These are phyloP conservation scores for Opeltia flavorubescens DNA, from an alignment of 495 filamentous ascomycete species.

Conservation along the genomic window DNA sequence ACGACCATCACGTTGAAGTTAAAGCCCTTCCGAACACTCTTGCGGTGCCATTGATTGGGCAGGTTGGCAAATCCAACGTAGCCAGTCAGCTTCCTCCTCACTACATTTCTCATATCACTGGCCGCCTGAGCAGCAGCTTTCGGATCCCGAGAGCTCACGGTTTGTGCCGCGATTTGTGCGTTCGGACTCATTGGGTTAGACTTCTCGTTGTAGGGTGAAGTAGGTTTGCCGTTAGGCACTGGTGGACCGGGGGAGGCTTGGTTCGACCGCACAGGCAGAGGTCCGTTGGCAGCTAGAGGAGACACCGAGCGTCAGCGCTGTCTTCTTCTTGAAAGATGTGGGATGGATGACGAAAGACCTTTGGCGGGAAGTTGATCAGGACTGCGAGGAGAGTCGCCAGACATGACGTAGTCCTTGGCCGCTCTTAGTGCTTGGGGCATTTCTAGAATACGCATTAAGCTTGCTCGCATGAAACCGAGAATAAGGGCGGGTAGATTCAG, in stretches of 20 bases:
- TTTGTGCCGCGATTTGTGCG: constrained; percentile 41
- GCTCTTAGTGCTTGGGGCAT: not conserved
- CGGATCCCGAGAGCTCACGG: constrained; percentile 68
- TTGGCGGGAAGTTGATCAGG: not conserved
- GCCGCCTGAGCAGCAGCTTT: constrained; percentile 64
- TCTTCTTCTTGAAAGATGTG: not conserved
- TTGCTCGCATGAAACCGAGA: no score
- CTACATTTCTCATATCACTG: constrained; percentile 89
- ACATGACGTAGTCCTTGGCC: constrained; percentile 2
- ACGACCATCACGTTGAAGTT: constrained; percentile 99
- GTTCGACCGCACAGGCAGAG: not conserved
- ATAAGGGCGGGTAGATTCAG: no score
- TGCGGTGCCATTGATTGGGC: constrained; percentile 99
- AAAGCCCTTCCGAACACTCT: constrained; percentile 99
- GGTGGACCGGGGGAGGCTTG: constrained; percentile 18
- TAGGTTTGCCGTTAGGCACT: constrained; percentile 37
- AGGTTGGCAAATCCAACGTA: constrained; percentile 98
- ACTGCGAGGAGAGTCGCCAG: not conserved
- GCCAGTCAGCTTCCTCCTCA: constrained; percentile 92
- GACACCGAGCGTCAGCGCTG: not conserved
- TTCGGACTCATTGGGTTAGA: constrained; percentile 48
- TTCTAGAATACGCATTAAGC: constrained; percentile 1
- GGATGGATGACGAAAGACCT: not conserved
- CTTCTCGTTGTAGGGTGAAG: constrained; percentile 43
- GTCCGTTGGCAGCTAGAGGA: constrained; percentile 1